These are phyloP conservation scores for Esteya vermicola DNA, from an alignment of 2,329 filamentous ascomycete species.

Conservation along the genomic window DNA sequence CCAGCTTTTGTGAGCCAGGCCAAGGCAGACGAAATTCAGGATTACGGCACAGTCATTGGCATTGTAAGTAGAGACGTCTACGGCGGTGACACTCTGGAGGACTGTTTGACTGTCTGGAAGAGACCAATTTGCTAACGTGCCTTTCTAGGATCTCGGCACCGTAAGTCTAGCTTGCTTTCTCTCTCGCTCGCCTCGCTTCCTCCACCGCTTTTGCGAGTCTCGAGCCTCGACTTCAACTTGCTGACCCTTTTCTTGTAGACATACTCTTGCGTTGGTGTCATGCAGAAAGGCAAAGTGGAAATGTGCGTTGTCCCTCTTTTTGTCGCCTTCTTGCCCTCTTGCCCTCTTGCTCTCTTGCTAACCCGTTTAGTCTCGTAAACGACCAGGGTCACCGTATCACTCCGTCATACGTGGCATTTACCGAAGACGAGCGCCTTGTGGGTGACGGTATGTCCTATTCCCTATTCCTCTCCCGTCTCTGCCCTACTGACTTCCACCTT, in stretches of 20 bases:
- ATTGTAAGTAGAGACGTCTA: constrained; percentile 35
- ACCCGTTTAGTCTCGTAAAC: constrained; percentile 54
- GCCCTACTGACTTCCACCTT: background rate
- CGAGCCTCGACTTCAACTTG: background rate
- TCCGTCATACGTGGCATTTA: constrained; percentile 90
- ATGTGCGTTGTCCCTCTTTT: constrained; percentile 28
- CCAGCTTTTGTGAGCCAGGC: constrained; percentile 75
- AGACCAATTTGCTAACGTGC: background rate
- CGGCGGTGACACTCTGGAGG: no score
- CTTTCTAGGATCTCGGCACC: constrained; percentile 55
- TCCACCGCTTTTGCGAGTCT: background rate
- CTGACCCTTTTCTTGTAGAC: constrained; percentile 28
- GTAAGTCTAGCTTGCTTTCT: constrained; percentile 2
- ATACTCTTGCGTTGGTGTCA: constrained; percentile 82
- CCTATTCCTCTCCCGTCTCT: background rate
- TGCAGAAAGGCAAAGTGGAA: constrained; percentile 89
- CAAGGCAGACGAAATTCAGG: constrained; percentile 57
- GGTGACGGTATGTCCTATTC: constrained; percentile 48
- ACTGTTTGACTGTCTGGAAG: no score
- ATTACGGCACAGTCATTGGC: constrained; percentile 82
- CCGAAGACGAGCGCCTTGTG: constrained; percentile 90
- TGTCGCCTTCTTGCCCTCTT: background rate
- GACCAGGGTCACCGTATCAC: constrained; percentile 93
- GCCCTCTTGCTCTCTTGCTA: background rate
- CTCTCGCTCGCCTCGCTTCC: background rate